Evolutionary conservation across 2,329 filamentous ascomycete species (phyloP).

Genomic region (Colletotrichum euphorbiae): DNA sequence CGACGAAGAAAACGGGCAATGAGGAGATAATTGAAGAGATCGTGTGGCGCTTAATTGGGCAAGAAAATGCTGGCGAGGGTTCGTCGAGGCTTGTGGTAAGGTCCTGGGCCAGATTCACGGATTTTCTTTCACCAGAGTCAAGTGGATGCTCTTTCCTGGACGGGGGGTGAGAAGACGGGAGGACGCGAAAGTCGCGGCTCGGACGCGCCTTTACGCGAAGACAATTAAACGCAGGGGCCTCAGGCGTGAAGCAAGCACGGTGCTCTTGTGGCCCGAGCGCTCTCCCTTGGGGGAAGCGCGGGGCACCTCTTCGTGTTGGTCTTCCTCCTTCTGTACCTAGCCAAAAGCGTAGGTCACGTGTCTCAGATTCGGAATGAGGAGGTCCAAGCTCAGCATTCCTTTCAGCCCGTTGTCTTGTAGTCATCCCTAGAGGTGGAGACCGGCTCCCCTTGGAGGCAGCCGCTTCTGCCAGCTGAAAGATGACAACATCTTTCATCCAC

Average conservation of each 20-base stretch:
- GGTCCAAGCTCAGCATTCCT: neutral
- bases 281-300: neutral
- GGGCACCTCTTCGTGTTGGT: neutral
- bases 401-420: neutral
- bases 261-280: slow-evolving; percentile 7
- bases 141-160: slow-evolving; percentile 32
- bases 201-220: slow-evolving; percentile 36
- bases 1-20: neutral
- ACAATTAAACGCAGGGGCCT: slow-evolving; percentile 36
- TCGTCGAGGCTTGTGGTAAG: slow-evolving; percentile 29
- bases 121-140: slow-evolving; percentile 35
- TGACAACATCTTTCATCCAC: slow-evolving; percentile 2
- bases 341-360: neutral
- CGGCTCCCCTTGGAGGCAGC: neutral
- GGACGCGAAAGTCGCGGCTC: slow-evolving; percentile 38
- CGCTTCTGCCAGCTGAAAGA: slow-evolving; percentile 8
- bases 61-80: slow-evolving; percentile 13
- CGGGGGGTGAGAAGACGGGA: slow-evolving; percentile 15
- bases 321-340: neutral
- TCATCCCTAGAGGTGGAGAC: neutral
- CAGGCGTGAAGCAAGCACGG: neutral
- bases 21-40: neutral
- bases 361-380: neutral
- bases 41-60: slow-evolving; percentile 1
- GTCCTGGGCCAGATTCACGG: slow-evolving; percentile 21